phyloP scores from a whole-genome alignment of 805 yeast genomes.

The Cyberlindnera petersonii region DNA sequence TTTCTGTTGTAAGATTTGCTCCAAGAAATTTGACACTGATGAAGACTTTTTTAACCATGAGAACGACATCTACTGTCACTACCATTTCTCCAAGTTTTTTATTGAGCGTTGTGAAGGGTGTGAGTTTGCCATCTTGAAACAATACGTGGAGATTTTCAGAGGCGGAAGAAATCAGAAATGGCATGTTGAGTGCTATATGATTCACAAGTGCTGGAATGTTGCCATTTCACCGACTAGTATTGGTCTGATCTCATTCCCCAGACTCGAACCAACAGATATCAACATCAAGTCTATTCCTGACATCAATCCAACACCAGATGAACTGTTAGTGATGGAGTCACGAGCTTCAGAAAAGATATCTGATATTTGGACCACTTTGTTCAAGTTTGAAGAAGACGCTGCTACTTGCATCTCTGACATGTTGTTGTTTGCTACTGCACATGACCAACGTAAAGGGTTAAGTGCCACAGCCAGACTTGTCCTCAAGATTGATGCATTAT shows the following conservation, averaged over 20 bases:
- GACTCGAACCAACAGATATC: conserved; percentile 24
- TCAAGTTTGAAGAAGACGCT: conserved; percentile 85
- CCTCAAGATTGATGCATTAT: conserved; percentile 68
- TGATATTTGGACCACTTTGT: conserved; percentile 80
- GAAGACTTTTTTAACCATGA: conserved; percentile 91
- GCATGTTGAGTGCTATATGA: conserved; percentile 99
- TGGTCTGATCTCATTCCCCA: conserved; percentile 38
- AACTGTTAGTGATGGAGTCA: conserved; percentile 55
- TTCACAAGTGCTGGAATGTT: conserved; percentile 94
- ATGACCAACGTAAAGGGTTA: conserved; percentile 65
- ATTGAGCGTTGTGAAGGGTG: conserved; percentile 95
- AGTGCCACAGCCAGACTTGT: conserved; percentile 68
- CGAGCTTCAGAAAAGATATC: conserved; percentile 56
- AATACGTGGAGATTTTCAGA: conserved; percentile 85
- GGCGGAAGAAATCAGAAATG: conserved; percentile 94
- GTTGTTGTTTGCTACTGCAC: conserved; percentile 78
- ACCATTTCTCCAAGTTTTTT: conserved; percentile 79
- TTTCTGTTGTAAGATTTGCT: conserved; percentile 86
- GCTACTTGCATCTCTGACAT: conserved; percentile 89
- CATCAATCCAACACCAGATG: conserved; percentile 39
- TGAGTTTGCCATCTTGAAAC: conserved; percentile 83
- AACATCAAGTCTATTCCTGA: conserved; percentile 26
- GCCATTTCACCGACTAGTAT: conserved; percentile 60
- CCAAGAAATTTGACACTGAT: conserved; percentile 80
- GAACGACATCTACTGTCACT: conserved; percentile 81